These are phyloP conservation scores for Telfairia occidentalis DNA, from an alignment of 331 rosid genomes.

Conservation along the genomic window DNA sequence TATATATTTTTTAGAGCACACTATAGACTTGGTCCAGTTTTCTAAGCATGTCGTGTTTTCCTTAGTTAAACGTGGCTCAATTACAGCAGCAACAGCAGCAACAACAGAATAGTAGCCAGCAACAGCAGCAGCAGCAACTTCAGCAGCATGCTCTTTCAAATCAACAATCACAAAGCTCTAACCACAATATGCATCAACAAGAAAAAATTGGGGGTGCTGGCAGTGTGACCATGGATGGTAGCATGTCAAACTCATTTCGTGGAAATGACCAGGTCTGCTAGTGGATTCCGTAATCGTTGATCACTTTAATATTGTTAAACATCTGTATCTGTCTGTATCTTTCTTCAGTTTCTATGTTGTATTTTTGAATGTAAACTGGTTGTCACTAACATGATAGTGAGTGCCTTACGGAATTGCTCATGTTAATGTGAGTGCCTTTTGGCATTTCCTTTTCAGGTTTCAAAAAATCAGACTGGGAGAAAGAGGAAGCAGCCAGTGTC, in stretches of 20 bases:
- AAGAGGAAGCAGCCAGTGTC: slow-evolving; percentile 96
- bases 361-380: neutral
- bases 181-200: slow-evolving; percentile 73
- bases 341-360: neutral
- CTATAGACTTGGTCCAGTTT: neutral
- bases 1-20: neutral
- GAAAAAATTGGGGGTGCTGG: slow-evolving; percentile 82
- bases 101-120: slow-evolving; percentile 46
- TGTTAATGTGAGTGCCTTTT: slow-evolving; percentile 6
- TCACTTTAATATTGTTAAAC: neutral
- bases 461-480: slow-evolving; percentile 91
- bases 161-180: slow-evolving; percentile 73
- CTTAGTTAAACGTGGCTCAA: slow-evolving; percentile 80
- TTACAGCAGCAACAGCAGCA: slow-evolving; percentile 75
- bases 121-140: slow-evolving; percentile 48
- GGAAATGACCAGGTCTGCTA: slow-evolving; percentile 88
- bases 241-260: slow-evolving; percentile 86
- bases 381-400: neutral
- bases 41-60: slow-evolving; percentile 20
- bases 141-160: slow-evolving; percentile 77
- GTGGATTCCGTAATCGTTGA: neutral
- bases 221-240: slow-evolving; percentile 68
- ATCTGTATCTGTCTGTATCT: neutral
- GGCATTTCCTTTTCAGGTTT: slow-evolving; percentile 49
- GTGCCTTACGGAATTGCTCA: neutral